These are phyloP conservation scores for Obelidium mucronatum DNA, from an alignment of 192 early-diverging fungal genomes.

Conservation along the genomic window DNA sequence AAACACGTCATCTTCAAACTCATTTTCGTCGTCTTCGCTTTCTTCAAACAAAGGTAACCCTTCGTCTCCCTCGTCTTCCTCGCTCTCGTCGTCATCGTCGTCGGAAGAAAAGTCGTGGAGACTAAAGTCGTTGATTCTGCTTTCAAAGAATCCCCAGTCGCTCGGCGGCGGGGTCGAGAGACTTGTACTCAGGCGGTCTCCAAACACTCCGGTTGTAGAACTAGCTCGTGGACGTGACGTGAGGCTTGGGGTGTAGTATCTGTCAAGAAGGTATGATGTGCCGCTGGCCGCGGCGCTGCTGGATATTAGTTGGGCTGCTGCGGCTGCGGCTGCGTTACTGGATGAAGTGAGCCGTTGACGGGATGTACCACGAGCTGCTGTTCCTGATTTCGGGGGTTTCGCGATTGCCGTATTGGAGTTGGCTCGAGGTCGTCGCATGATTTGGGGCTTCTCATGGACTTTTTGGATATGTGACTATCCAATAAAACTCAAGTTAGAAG, in stretches of 20 bases:
- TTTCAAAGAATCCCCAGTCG: conserved; percentile 27
- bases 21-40: conserved; percentile 16
- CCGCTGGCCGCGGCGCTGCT: not conserved
- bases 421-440: conserved; percentile 15
- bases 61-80: conserved; percentile 12
- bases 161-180: conserved; percentile 25
- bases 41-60: not conserved
- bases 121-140: not conserved
- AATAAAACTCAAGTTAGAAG: no score
- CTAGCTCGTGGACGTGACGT: not conserved
- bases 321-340: not conserved
- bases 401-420: conserved; percentile 12
- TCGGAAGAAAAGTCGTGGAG: not conserved
- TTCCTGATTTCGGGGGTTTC: not conserved
- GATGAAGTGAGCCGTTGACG: not conserved
- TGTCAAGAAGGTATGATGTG: conserved; percentile 2
- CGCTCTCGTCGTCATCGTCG: conserved; percentile 1
- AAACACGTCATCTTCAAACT: conserved; percentile 8
- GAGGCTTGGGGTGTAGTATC: conserved; percentile 26
- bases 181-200: conserved; percentile 8
- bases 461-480: conserved; percentile 38
- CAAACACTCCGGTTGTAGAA: not conserved
- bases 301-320: not conserved
- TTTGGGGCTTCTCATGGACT: conserved; percentile 28
- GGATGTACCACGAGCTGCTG: not conserved